These are phyloP conservation scores for Ascochyta fabae DNA, from an alignment of 2,329 filamentous ascomycete species.

Conservation along the genomic window DNA sequence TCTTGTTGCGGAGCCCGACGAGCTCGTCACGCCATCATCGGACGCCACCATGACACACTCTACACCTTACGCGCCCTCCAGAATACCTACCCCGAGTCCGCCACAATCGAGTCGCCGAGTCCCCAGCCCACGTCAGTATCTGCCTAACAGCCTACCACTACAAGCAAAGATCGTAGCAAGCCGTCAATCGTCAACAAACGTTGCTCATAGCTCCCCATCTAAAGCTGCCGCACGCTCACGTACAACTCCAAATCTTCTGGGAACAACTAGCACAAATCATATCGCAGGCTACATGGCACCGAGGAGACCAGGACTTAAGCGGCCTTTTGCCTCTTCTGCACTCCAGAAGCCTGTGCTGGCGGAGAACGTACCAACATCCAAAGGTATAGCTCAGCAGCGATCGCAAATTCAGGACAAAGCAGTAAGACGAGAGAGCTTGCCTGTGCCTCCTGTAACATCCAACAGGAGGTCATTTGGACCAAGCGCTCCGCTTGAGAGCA, in stretches of 20 bases:
- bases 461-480: conserved; percentile 29
- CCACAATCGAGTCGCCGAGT: conserved; percentile 23
- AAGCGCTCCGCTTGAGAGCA: conserved; percentile 20
- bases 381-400: conserved; percentile 20
- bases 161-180: conserved; percentile 28
- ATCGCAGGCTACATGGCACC: conserved; percentile 23
- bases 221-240: conserved; percentile 34
- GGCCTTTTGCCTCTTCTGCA: conserved; percentile 11
- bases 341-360: conserved; percentile 21
- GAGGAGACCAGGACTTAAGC: conserved; percentile 26
- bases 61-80: conserved; percentile 22
- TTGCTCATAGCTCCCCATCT: conserved; percentile 14
- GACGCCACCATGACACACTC: conserved; percentile 10
- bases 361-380: conserved; percentile 32
- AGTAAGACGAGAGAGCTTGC: conserved; percentile 27
- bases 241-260: conserved; percentile 41
- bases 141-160: conserved; percentile 18
- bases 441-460: conserved; percentile 15
- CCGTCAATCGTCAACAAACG: conserved; percentile 21
- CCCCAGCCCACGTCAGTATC: conserved; percentile 39
- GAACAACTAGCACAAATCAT: conserved; percentile 18
- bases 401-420: conserved; percentile 31
- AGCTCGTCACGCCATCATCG: conserved; percentile 9
- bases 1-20: conserved; percentile 6
- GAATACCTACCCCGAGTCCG: conserved; percentile 41